Conservation (phyloP, 2,329 filamentous ascomycete genomes). For the Ceratocystis albifundus region DNA sequence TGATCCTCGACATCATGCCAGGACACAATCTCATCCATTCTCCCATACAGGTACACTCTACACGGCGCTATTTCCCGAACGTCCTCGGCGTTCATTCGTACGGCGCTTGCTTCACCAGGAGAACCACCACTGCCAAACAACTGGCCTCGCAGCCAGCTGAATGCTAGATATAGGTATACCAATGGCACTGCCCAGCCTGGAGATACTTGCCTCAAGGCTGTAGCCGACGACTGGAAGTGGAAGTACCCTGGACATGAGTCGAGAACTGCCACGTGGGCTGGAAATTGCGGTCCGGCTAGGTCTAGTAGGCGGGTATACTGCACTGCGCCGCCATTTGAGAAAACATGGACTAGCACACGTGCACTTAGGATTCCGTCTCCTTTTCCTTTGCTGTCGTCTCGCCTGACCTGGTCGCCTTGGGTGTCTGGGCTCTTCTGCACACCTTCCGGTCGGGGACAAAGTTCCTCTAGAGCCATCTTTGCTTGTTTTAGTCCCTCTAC, state of each 20-base stretch:
- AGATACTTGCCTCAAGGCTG: neutral
- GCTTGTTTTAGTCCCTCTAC: neutral
- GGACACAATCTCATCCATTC: constrained; percentile 38
- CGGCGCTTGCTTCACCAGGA: neutral
- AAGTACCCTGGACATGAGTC: neutral
- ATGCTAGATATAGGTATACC: neutral
- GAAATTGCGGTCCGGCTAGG: neutral
- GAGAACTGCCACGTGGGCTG: constrained; percentile 1
- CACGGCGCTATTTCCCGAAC: constrained; percentile 33
- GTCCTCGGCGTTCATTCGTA: constrained; percentile 23
- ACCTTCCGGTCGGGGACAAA: neutral
- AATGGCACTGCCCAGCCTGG: neutral
- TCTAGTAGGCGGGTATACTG: neutral
- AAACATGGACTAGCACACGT: constrained; percentile 37
- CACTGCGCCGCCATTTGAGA: constrained; percentile 42
- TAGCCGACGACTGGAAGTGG: neutral
- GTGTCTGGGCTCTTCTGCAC: neutral
- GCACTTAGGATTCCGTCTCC: constrained; percentile 26
- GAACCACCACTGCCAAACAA: constrained; percentile 28
- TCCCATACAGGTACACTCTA: constrained; percentile 43
- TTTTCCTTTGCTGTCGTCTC: neutral
- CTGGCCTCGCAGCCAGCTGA: constrained; percentile 22
- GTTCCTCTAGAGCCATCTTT: neutral
- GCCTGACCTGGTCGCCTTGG: neutral
- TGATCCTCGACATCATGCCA: constrained; percentile 40